Evolutionary conservation across 129 eudicot species (phyloP), one percentile per base, ranked within the genome.

Genomic region (Chrysanthemum makinoi): DNA sequence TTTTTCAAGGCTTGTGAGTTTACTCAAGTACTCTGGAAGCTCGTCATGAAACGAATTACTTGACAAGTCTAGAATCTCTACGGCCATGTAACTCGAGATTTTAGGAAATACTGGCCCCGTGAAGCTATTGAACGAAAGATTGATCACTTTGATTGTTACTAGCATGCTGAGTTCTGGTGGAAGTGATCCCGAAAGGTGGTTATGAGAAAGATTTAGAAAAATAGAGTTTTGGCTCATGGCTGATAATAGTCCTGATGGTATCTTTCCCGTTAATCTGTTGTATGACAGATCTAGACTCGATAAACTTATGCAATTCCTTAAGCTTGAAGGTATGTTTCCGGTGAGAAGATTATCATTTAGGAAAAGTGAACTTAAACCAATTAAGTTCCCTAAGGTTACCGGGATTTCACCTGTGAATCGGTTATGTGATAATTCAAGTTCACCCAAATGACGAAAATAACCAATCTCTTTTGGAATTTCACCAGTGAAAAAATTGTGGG

Each of bases 181-280:
- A 67, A 86, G 44, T 10, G 74, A 71, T 30, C 91, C 91, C 67
- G 83, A 72, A 14, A 86, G 86, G 14, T 56, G 69, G 30, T 86
- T 86, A 67, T 81, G 86, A 35, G 88, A 86, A 48, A 86, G 88
- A 39, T 86, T 86, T 43, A 86, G 80, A 70, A 75, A 86, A 55
- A 79, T 69, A 18, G 64, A 64, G 68, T 75, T 68, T 65, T 76
- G n/a, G 2, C 65, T 62, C 66, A 86, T 66, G 74, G 77, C 84
- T 35, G 83, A 69, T 68, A 83, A 33, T 52, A 86, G 73, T 57
- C 77, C 79, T 1, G 83, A 47, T 47, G 91, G 88, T 47, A 83
- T 80, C 62, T 28, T 64, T 69, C 88, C 88, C 6, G 83, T 72
- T 71, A 83, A 65, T 70, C 63, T 69, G 73, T 86, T 86, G 69